Base-by-base conservation (phyloP, 2,329 filamentous ascomycete genomes). In the Aspergillus caelatus region DNA sequence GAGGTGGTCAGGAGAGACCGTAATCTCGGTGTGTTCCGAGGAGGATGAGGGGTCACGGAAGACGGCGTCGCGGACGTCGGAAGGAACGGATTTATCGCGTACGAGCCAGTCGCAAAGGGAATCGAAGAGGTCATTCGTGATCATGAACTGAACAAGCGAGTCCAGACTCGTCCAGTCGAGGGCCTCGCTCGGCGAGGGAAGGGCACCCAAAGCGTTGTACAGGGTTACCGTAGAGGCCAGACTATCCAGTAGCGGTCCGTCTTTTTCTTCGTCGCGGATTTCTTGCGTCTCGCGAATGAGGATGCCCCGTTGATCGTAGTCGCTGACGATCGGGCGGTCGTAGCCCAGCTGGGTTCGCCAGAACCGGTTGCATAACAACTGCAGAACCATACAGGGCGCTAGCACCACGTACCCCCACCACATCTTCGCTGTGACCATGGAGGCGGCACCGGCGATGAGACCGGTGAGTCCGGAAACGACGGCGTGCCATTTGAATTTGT, bases 341-440 rank as follows among this genome's bases (percentile, higher is more conserved):
- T 86, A 85, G 0, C 83, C 83, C 1, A 85, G 76, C 26, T 78
- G 72, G 4, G 70, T 71, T 1, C 83, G 73, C 81, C 82, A 86
- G 71, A 82, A 80, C n/a, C 78, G 72, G 57, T 86, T 86, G 68
- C 81, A 82, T 9, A 80, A 71, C 2, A 83, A 74, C 1, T 82
- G 78, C 0, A 78, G 74, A 3, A 82, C 61, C 10, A 86, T 82
- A 65, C 84, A 85, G 0, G 84, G 84, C 2, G 82, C 75, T 5
- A 86, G 71, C 0, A 86, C 75, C 0, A 85, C 74, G 56, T 87
- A 87, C 2, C 81, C 85, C 79, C 80, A 83, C 84, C 84, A 86
- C 32, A 72, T 68, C 3, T 80, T 82, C 0, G 83, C 80, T 0
- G 83, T 85, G 3, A 85, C 70, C 74, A 86, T 78, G 0, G 83